Evolutionary conservation across 306 rosid species (phyloP).

Genomic region (Cicer pinnatifidum): DNA sequence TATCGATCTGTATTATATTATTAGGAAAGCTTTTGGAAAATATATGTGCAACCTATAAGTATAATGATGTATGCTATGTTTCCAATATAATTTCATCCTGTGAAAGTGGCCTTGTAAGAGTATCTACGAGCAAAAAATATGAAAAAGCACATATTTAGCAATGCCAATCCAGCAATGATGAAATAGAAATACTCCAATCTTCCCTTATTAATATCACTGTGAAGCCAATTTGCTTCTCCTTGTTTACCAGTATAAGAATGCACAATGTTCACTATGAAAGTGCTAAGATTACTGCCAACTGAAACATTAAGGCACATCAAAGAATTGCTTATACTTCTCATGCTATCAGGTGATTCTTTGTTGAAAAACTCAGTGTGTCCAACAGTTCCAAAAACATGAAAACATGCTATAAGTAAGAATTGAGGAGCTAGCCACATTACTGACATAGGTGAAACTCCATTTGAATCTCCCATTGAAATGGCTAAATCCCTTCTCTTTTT

Average conservation of each 20-base stretch:
- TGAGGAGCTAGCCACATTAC: slow-evolving; percentile 64
- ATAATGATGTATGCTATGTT: neutral
- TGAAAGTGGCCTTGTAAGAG: slow-evolving; percentile 37
- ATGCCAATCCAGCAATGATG: slow-evolving; percentile 42
- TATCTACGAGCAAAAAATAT: slow-evolving; percentile 46
- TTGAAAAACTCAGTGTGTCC: slow-evolving; percentile 63
- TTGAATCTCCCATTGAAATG: neutral
- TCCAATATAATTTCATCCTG: neutral
- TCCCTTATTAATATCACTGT: slow-evolving; percentile 55
- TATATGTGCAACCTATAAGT: too few species aligned
- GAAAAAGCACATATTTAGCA: slow-evolving; percentile 44
- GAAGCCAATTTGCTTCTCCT: slow-evolving; percentile 56
- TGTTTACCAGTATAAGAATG: slow-evolving; percentile 42
- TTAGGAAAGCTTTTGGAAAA: too few species aligned
- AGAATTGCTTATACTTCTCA: slow-evolving; percentile 57
- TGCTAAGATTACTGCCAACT: slow-evolving; percentile 47
- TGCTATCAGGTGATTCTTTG: slow-evolving; percentile 52
- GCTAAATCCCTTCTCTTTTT: slow-evolving; percentile 36
- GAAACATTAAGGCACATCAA: slow-evolving; percentile 43
- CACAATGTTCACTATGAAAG: slow-evolving; percentile 42
- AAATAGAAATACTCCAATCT: slow-evolving; percentile 57
- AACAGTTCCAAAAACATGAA: slow-evolving; percentile 47
- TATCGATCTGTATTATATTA: too few species aligned
- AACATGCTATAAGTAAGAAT: slow-evolving; percentile 38
- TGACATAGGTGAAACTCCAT: slow-evolving; percentile 48